Base-by-base conservation (phyloP, 2,329 filamentous ascomycete genomes). In the Davidsoniella eucalypti region DNA sequence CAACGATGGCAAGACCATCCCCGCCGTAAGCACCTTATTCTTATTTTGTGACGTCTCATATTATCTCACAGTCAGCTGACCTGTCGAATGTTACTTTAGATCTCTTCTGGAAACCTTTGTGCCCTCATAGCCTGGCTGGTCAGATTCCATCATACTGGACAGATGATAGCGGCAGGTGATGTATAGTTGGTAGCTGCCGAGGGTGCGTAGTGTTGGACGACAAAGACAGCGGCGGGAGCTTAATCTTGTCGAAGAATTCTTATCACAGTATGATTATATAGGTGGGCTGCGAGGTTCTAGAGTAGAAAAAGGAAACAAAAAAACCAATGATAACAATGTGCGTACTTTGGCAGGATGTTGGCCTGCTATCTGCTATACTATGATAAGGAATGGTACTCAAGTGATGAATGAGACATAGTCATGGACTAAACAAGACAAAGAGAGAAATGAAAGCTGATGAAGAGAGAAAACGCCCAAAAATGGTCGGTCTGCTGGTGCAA, bases 1-100 rank as follows among this genome's bases (percentile, higher is more conserved):
- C 51, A 85, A 84, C 57, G 81, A 88, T 66, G 83, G 82, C 54
- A 75, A 76, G 54, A 72, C 76, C 52, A 84, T 88, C 49, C 84
- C 84, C 9, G 72, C 83, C 69, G 78, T 81, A 65, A 54, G 68
- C 17, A 14, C 33, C 47, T 23, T 33, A 33, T 33, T 10, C 10
- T n/a, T 5, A 17, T 14, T 33, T 33, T 29, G 10, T 33, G 26
- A 33, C 10, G 10, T 9, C 26, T 33, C 26, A 10, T 33, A 10
- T 33, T 33, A 9, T 33, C 26, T 33, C 1, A 44, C 44, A 40
- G 44, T 25, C 17, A 29, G 47, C 44, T 52, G 29, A 48, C 44
- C 25, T 36, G 3, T n/a, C 7, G 7, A 16, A 50, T 29, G 18
- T 17, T 23, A 23, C n/a, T n/a, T 36, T 53, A 82, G 78, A 66